These are phyloP conservation scores for Ascochyta pisi DNA, from an alignment of 2,329 filamentous ascomycete genomes.

Conservation along the genomic window DNA sequence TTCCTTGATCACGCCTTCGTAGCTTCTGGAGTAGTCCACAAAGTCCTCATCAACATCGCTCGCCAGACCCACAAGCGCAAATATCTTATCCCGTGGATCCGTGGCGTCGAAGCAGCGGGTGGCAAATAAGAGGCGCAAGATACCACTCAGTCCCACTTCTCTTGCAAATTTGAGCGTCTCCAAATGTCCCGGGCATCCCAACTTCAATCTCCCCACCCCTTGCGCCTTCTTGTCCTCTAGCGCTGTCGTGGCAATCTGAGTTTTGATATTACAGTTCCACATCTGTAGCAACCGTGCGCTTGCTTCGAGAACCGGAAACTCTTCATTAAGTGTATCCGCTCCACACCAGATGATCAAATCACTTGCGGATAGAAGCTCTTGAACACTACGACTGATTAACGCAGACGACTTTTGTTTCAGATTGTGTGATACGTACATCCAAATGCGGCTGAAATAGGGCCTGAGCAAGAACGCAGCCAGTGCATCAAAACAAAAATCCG, in stretches of 20 bases:
- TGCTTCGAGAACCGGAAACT: not conserved
- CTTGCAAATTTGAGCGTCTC: not conserved
- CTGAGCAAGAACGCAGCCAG: conserved; percentile 5
- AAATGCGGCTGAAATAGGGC: conserved; percentile 17
- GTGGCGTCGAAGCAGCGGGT: conserved; percentile 7
- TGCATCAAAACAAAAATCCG: not conserved
- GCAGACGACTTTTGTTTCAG: not conserved
- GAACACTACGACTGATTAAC: not conserved
- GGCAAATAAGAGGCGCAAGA: not conserved
- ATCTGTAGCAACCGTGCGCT: not conserved
- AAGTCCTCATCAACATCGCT: not conserved
- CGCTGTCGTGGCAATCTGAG: too few species aligned
- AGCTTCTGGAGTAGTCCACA: not conserved
- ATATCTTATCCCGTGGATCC: conserved; percentile 10
- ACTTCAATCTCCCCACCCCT: not conserved
- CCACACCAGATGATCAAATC: not conserved
- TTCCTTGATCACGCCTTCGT: not conserved
- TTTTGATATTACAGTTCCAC: not conserved
- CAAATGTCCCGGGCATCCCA: not conserved
- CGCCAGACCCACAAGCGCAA: conserved; percentile 10
- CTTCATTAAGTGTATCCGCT: not conserved
- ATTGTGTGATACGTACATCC: conserved; percentile 2
- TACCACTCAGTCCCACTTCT: not conserved
- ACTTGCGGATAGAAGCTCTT: not conserved
- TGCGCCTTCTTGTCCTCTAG: not conserved